These are phyloP conservation scores for Quercus agrifolia DNA, from an alignment of 306 rosid species.

Conservation along the genomic window DNA sequence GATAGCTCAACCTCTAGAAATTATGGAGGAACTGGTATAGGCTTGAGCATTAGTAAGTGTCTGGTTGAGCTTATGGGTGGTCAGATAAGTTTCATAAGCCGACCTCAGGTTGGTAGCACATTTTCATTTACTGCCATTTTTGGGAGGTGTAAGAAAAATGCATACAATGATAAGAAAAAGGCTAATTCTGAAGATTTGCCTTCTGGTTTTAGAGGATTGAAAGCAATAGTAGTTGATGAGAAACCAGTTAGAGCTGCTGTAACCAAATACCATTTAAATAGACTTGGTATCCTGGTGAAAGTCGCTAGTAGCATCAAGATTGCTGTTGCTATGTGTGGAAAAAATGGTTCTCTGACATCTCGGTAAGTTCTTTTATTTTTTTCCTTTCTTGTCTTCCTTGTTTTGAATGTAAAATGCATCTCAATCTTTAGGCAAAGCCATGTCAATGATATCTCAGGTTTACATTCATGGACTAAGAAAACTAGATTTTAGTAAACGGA, in stretches of 20 bases:
- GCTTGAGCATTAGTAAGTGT: slow-evolving; percentile 97
- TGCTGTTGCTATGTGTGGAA: slow-evolving; percentile 56
- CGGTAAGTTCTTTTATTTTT: slow-evolving; percentile 38
- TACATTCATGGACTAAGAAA: not conserved
- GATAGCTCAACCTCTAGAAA: slow-evolving; percentile 97
- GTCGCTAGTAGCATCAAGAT: slow-evolving; percentile 52
- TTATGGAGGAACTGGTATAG: slow-evolving; percentile 98
- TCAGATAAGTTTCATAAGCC: slow-evolving; percentile 70
- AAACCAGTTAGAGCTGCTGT: slow-evolving; percentile 97
- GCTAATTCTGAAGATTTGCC: slow-evolving; percentile 75
- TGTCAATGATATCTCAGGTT: not conserved
- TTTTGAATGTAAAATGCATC: not conserved
- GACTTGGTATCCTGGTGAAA: slow-evolving; percentile 80
- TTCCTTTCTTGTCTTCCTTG: not conserved
- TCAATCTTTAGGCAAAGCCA: not conserved
- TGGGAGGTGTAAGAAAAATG: slow-evolving; percentile 55
- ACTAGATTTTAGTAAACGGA: not conserved
- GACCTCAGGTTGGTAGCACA: slow-evolving; percentile 87
- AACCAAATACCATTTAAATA: slow-evolving; percentile 82
- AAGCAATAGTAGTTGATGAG: slow-evolving; percentile 78
- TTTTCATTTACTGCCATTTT: slow-evolving; percentile 78
- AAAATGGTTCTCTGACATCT: slow-evolving; percentile 56
- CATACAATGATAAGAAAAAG: slow-evolving; percentile 48
- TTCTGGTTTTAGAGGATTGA: slow-evolving; percentile 71
- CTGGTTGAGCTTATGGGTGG: slow-evolving; percentile 96